A percentile compares a stretch with the other conserved stretches of the same genome.
Evolutionary conservation across 176 grass and related monocot species (phyloP).

Genomic region (Typha latifolia): DNA sequence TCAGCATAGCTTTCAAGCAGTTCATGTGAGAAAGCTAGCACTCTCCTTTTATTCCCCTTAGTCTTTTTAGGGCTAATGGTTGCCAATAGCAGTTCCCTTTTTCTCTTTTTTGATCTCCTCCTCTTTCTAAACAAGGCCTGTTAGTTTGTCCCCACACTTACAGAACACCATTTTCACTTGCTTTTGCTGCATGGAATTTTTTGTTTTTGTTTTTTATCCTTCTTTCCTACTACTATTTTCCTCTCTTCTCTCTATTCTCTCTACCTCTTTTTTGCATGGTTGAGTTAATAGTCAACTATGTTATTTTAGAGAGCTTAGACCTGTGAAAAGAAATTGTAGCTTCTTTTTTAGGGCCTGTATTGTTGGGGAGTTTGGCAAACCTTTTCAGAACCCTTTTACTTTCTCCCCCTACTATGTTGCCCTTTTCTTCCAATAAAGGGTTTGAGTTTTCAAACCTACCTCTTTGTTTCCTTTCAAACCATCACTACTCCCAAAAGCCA

Average conservation of each 20-base stretch:
- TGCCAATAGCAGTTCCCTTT: neutral
- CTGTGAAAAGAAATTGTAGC: neutral
- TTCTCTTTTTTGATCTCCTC: too few species aligned
- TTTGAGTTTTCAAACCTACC: conserved; percentile 10
- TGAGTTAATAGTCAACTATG: neutral
- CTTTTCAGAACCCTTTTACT: neutral
- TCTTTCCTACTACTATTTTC: neutral
- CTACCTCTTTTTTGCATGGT: neutral
- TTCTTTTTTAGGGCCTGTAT: neutral
- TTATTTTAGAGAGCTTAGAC: neutral
- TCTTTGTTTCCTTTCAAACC: conserved; percentile 8
- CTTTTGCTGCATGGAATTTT: conserved; percentile 8
- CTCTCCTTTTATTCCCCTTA: neutral
- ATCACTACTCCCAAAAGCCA: conserved; percentile 5
- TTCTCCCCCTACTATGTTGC: neutral
- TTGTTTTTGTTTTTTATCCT: neutral
- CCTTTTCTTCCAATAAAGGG: neutral
- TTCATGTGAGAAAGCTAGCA: neutral
- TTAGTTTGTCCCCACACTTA: neutral
- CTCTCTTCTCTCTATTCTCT: neutral
- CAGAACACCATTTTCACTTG: conserved; percentile 7
- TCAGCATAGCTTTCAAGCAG: conserved; percentile 14
- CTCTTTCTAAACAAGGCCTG: neutral
- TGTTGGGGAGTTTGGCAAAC: neutral
- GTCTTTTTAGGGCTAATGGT: too few species aligned